Conservation (phyloP, 1,284 basidiomycete genomes). For the Hymenochaete sp. region DNA sequence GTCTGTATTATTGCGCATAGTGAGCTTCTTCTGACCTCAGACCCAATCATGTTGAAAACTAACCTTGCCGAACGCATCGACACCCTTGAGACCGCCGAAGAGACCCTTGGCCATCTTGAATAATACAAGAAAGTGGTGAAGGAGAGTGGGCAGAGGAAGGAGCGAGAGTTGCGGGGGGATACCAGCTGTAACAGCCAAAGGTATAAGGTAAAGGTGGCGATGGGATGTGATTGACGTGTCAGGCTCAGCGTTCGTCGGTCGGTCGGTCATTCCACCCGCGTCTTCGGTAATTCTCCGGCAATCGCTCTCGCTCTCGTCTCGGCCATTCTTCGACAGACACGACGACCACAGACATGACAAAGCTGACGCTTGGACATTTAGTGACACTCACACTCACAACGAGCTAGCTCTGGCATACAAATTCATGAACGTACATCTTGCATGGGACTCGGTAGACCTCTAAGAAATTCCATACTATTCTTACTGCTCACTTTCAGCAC, state of each 20-base stretch:
- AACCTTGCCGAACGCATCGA: constrained; percentile 99
- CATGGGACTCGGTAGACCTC: too few relatives aligned
- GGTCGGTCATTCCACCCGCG: constrained; percentile 6
- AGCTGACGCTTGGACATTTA: too few relatives aligned
- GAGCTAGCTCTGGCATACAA: too few relatives aligned
- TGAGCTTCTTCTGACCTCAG: constrained; percentile 16
- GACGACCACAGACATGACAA: too few relatives aligned
- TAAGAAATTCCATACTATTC: too few relatives aligned
- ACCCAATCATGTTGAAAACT: constrained; percentile 21
- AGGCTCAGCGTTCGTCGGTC: constrained; percentile 1
- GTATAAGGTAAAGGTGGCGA: too few relatives aligned
- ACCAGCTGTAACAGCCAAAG: constrained; percentile 2
- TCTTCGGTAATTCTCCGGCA: background rate
- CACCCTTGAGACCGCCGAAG: constrained; percentile 65
- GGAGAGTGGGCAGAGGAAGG: constrained; percentile 21
- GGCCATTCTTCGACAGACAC: too few relatives aligned
- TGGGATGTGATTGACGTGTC: constrained; percentile 4
- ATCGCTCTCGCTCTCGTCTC: background rate
- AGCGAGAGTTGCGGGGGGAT: constrained; percentile 19
- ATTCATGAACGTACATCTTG: too few relatives aligned
- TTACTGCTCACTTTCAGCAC: too few relatives aligned
- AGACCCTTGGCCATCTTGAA: constrained; percentile 58
- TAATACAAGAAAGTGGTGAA: constrained; percentile 21
- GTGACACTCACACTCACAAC: too few relatives aligned
- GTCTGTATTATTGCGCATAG: constrained; percentile 46